These are phyloP conservation scores for Cordyceps militaris DNA, from an alignment of 2,329 filamentous ascomycete genomes.

Conservation along the genomic window DNA sequence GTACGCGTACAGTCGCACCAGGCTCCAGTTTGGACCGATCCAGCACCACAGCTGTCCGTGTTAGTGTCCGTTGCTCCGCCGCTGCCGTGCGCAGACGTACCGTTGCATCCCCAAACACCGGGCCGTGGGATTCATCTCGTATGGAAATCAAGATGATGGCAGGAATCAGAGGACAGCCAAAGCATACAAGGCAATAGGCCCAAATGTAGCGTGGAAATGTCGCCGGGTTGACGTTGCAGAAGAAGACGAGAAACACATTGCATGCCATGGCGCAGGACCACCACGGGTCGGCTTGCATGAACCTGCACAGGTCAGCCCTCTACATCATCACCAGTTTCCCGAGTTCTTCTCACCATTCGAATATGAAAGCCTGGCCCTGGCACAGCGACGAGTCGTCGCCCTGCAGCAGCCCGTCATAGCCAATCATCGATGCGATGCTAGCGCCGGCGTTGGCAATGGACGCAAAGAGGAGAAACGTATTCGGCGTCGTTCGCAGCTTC, in stretches of 20 bases:
- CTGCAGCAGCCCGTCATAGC: slow-evolving; percentile 53
- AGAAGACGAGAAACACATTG: slow-evolving; percentile 68
- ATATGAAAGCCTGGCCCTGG: slow-evolving; percentile 51
- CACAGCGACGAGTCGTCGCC: slow-evolving; percentile 53
- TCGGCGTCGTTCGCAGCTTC: slow-evolving; percentile 48
- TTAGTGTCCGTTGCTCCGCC: slow-evolving; percentile 12
- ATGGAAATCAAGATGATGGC: slow-evolving; percentile 60
- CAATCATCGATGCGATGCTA: slow-evolving; percentile 62
- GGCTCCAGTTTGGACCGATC: slow-evolving; percentile 47
- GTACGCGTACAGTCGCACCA: slow-evolving; percentile 51
- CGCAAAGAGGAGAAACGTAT: slow-evolving; percentile 39
- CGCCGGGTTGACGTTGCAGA: slow-evolving; percentile 48
- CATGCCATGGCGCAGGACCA: slow-evolving; percentile 78
- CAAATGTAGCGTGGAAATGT: slow-evolving; percentile 63
- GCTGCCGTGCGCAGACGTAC: slow-evolving; percentile 31
- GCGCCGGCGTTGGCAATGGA: slow-evolving; percentile 42
- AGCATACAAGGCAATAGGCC: slow-evolving; percentile 62
- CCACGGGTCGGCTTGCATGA: slow-evolving; percentile 67
- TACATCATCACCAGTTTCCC: not conserved
- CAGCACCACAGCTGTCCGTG: slow-evolving; percentile 50
- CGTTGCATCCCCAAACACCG: slow-evolving; percentile 49
- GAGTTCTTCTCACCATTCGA: slow-evolving; percentile 53
- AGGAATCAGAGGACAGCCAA: slow-evolving; percentile 62
- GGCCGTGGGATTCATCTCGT: slow-evolving; percentile 28
- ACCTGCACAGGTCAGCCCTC: slow-evolving; percentile 39